These are phyloP conservation scores for Bertia moriformis DNA, from an alignment of 2,329 filamentous ascomycete species.

Conservation along the genomic window DNA sequence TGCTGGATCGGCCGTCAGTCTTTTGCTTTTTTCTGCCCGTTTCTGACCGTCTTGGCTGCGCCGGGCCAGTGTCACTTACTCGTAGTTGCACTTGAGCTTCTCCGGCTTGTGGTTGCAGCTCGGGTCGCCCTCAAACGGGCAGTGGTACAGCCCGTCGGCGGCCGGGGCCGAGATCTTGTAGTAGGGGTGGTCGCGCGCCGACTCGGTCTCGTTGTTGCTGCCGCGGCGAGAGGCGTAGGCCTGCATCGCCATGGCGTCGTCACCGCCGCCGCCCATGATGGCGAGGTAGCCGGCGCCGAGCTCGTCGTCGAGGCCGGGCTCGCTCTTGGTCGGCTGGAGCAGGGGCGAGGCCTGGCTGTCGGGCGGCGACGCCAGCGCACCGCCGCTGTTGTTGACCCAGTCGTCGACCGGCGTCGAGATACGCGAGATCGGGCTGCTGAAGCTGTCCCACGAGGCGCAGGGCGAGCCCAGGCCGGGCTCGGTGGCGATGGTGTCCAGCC, in stretches of 20 bases:
- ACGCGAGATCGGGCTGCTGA: conserved; percentile 35
- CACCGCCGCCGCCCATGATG: conserved; percentile 15
- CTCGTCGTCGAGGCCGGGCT: conserved; percentile 6
- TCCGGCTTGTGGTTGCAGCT: conserved; percentile 80
- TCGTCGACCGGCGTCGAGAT: conserved; percentile 28
- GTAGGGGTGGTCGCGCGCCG: conserved; percentile 50
- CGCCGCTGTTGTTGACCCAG: conserved; percentile 18
- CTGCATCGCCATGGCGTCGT: conserved; percentile 21
- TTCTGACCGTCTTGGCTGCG: too few relatives aligned
- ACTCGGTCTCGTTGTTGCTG: conserved; percentile 34
- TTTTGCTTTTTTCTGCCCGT: too few relatives aligned
- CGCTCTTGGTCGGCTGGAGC: conserved; percentile 25
- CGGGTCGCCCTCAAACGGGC: conserved; percentile 63
- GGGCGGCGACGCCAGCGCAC: conserved; percentile 24
- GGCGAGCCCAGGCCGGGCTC: conserved; percentile 30
- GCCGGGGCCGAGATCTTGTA: conserved; percentile 54
- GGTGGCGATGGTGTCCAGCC: conserved; percentile 34
- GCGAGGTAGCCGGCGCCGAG: conserved; percentile 6
- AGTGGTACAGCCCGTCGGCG: conserved; percentile 77
- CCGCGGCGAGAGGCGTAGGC: conserved; percentile 30
- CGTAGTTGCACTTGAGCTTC: conserved; percentile 97
- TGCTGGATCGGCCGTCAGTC: too few relatives aligned
- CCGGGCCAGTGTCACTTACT: conserved; percentile 69
- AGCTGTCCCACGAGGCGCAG: conserved; percentile 33
- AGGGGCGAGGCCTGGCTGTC: conserved; percentile 32